These are phyloP conservation scores for Acer saccharum DNA, from an alignment of 345 rosid species.

Conservation along the genomic window DNA sequence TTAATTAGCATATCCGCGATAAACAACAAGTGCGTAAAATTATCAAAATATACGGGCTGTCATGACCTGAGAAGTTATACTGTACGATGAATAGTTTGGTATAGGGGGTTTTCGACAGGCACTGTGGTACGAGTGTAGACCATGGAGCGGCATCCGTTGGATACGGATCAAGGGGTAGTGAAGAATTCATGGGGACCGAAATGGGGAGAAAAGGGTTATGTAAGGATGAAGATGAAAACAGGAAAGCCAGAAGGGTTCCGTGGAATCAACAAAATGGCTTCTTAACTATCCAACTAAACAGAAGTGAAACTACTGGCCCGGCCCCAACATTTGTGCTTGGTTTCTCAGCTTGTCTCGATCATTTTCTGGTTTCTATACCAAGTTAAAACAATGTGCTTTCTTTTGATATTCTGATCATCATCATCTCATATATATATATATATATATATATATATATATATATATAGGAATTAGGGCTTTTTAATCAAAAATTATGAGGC, in stretches of 20 bases:
- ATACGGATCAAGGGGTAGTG: constrained; percentile 79
- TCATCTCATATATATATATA: no score
- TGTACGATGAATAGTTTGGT: background rate
- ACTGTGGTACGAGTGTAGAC: constrained; percentile 63
- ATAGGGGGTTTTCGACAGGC: constrained; percentile 78
- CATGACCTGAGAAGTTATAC: no score
- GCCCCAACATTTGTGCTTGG: background rate
- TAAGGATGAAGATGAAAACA: constrained; percentile 75
- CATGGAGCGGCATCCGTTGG: constrained; percentile 87
- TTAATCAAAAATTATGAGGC: no score
- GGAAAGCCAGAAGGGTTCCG: constrained; percentile 76
- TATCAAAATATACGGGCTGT: no score
- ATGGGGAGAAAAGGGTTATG: constrained; percentile 87
- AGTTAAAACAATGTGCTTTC: background rate
- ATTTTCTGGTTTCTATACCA: background rate
- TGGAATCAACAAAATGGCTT: constrained; percentile 88
- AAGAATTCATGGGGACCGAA: constrained; percentile 85
- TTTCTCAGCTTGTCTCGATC: background rate
- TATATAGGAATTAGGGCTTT: no score
- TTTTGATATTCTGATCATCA: no score
- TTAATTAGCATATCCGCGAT: background rate
- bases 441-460: no score
- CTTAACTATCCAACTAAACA: constrained; percentile 62
- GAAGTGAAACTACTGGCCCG: constrained; percentile 19
- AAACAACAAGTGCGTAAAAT: background rate